These are phyloP conservation scores for Boletus huronensis DNA, from an alignment of 768 basidiomycete species.

Conservation along the genomic window DNA sequence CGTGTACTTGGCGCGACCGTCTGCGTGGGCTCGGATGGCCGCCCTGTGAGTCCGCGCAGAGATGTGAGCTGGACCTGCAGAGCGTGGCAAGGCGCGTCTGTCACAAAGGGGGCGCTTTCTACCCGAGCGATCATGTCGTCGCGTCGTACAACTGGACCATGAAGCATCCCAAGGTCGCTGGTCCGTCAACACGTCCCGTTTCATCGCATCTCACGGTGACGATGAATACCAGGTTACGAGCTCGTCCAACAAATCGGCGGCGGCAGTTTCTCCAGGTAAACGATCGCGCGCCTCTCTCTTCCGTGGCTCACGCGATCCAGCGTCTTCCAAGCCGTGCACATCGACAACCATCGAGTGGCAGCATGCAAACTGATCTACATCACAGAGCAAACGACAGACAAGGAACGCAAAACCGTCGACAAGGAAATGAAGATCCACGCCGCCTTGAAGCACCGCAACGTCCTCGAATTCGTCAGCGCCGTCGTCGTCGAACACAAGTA, in stretches of 20 bases:
- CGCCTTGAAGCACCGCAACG: conserved; percentile 70
- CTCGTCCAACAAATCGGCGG: conserved; percentile 78
- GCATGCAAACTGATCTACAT: conserved; percentile 84
- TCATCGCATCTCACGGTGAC: not conserved
- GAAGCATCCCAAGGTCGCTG: conserved; percentile 34
- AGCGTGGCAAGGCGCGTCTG: too few species aligned
- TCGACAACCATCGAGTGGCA: conserved; percentile 61
- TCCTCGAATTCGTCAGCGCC: conserved; percentile 82
- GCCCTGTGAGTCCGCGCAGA: too few species aligned
- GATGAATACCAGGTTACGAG: conserved; percentile 50
- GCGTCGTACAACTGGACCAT: conserved; percentile 6
- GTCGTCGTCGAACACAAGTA: conserved; percentile 68
- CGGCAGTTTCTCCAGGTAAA: conserved; percentile 81
- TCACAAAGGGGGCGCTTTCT: conserved; percentile 17
- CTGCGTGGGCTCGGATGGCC: too few species aligned
- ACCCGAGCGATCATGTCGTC: conserved; percentile 9
- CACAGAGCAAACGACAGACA: conserved; percentile 57
- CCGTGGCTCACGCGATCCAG: conserved; percentile 36
- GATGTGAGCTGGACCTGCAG: too few species aligned
- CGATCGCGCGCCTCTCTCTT: not conserved
- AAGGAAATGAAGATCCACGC: conserved; percentile 92
- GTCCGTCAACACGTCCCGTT: conserved; percentile 11
- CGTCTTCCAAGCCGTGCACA: conserved; percentile 79
- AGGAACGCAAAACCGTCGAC: conserved; percentile 75
- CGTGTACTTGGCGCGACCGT: too few species aligned